These are phyloP conservation scores for Saccharomycopsis schoenii DNA, from an alignment of 805 yeast species.

Conservation along the genomic window DNA sequence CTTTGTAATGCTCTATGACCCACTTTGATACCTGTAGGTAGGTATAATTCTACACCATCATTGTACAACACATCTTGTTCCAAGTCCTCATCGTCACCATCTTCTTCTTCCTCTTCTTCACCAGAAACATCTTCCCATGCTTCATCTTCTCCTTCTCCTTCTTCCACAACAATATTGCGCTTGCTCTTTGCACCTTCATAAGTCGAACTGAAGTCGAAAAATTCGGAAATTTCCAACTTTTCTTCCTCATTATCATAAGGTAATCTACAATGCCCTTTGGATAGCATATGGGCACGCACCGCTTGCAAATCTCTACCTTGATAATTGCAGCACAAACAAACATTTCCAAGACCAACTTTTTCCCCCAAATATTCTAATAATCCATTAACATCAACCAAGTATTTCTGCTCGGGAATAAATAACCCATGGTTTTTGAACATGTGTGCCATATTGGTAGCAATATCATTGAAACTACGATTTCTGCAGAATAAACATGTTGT, in stretches of 20 bases:
- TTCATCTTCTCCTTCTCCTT: slow-evolving; percentile 32
- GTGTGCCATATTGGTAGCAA: slow-evolving; percentile 52
- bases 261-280: slow-evolving; percentile 78
- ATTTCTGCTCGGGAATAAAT: slow-evolving; percentile 76
- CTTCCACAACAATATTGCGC: slow-evolving; percentile 28
- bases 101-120: slow-evolving; percentile 27
- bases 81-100: slow-evolving; percentile 23
- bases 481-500: slow-evolving; percentile 47
- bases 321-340: slow-evolving; percentile 74
- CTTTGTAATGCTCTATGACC: slow-evolving; percentile 82
- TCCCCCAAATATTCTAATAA: slow-evolving; percentile 73
- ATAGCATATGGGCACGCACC: slow-evolving; percentile 81
- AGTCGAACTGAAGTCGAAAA: slow-evolving; percentile 78
- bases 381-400: slow-evolving; percentile 61
- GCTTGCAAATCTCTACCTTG: slow-evolving; percentile 83
- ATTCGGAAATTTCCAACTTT: slow-evolving; percentile 79
- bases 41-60: slow-evolving; percentile 61
- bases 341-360: slow-evolving; percentile 84
- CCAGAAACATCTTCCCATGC: slow-evolving; percentile 30
- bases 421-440: slow-evolving; percentile 77
- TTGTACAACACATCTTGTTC: slow-evolving; percentile 35
- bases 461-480: slow-evolving; percentile 35
- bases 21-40: slow-evolving; percentile 75
- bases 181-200: slow-evolving; percentile 29
- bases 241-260: slow-evolving; percentile 85